Percentiles rank a stretch among this genome's conserved stretches.
phyloP scores from a whole-genome alignment of 2,329 filamentous ascomycete species.

The Colletotrichum eleusines region DNA sequence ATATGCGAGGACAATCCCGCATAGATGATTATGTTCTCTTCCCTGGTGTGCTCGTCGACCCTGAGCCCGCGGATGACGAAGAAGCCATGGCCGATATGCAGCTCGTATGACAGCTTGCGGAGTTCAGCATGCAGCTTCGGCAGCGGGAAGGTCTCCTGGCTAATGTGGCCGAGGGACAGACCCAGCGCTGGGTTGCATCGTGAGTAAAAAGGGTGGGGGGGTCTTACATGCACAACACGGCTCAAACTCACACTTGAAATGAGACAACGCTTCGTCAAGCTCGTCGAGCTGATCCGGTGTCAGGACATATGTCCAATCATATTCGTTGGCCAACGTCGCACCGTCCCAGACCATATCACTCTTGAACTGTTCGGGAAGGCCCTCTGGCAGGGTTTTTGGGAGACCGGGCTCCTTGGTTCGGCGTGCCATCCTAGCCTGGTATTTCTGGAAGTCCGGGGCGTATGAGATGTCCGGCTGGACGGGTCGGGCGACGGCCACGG shows the following conservation, averaged over 20 bases:
- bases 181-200: slow-evolving; percentile 24
- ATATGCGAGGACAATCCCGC: slow-evolving; percentile 71
- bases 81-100: slow-evolving; percentile 71
- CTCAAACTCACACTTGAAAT: slow-evolving; percentile 35
- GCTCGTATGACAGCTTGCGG: slow-evolving; percentile 63
- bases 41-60: slow-evolving; percentile 62
- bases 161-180: slow-evolving; percentile 57
- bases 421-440: slow-evolving; percentile 60
- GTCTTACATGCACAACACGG: too few species aligned
- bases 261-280: slow-evolving; percentile 49
- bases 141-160: slow-evolving; percentile 66
- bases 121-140: slow-evolving; percentile 63
- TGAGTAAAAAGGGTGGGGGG: background rate
- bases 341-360: slow-evolving; percentile 70
- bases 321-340: slow-evolving; percentile 57
- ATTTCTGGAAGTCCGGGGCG: slow-evolving; percentile 65
- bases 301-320: slow-evolving; percentile 66
- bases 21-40: slow-evolving; percentile 71
- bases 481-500: slow-evolving; percentile 45
- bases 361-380: slow-evolving; percentile 62
- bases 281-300: slow-evolving; percentile 61
- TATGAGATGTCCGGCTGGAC: slow-evolving; percentile 72
- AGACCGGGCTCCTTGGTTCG: slow-evolving; percentile 57
- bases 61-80: slow-evolving; percentile 70
- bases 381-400: slow-evolving; percentile 57